Conservation (phyloP, 2,329 filamentous ascomycete species). For the Pseudocercospora fuligena region DNA sequence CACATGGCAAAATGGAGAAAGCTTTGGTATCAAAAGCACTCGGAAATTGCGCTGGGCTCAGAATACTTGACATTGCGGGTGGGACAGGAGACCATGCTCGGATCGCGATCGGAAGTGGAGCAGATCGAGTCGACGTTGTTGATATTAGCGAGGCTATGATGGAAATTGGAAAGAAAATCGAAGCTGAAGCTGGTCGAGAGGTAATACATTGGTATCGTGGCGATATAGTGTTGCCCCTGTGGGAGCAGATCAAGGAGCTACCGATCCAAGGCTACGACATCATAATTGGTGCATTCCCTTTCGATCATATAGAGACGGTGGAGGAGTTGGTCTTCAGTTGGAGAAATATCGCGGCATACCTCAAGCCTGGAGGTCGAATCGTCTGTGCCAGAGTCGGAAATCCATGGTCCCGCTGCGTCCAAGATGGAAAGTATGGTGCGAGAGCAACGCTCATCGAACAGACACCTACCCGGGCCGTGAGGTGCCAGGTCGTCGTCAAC, state of each 20-base stretch:
- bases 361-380: constrained; percentile 26
- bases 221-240: constrained; percentile 21
- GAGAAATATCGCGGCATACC: constrained; percentile 22
- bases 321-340: constrained; percentile 22
- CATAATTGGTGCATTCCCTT: constrained; percentile 27
- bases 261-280: constrained; percentile 26
- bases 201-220: constrained; percentile 23
- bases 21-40: constrained; percentile 21
- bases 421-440: constrained; percentile 25
- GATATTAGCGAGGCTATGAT: constrained; percentile 24
- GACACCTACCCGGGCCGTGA: constrained; percentile 18
- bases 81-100: constrained; percentile 27
- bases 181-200: constrained; percentile 15
- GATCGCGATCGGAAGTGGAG: constrained; percentile 22
- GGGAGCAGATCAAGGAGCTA: constrained; percentile 15
- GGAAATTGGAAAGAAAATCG: constrained; percentile 19
- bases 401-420: constrained; percentile 3
- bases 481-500: constrained; percentile 12
- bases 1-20: constrained; percentile 21
- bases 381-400: constrained; percentile 18
- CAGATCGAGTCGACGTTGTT: constrained; percentile 22
- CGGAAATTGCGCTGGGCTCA: constrained; percentile 22
- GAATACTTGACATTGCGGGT: constrained; percentile 26
- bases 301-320: constrained; percentile 23
- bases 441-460: constrained; percentile 16